Evolutionary conservation across 345 rosid genomes (phyloP), one percentile per base, ranked within the genome.

Genomic region (Linum trigynum): DNA sequence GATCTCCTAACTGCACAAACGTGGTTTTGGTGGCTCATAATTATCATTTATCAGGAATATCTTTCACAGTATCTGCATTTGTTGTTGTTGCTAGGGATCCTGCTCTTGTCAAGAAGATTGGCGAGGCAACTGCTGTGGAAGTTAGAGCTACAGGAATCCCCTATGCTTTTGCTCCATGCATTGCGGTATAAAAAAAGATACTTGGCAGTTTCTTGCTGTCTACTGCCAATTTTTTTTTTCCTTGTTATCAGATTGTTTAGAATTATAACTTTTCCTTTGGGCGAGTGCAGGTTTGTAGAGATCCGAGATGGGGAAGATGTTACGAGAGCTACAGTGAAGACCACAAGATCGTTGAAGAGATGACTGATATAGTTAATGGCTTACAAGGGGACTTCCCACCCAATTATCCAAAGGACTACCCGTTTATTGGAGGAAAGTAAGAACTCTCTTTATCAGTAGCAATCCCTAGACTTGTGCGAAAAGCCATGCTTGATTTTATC

Each of bases 251-350:
- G n/a, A n/a, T n/a, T n/a, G n/a, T n/a, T n/a, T n/a, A n/a, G n/a
- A n/a, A n/a, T n/a, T n/a, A n/a, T n/a, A n/a, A n/a, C n/a, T n/a
- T n/a, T n/a, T n/a, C n/a, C n/a, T n/a, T n/a, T n/a, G n/a, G n/a
- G n/a, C n/a, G n/a, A n/a, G n/a, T 17, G 39, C 43, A 61, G 63
- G 63, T 61, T 61, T 61, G 64, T 23, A 61, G 64, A 39, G 64
- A 61, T 40, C 64, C 64, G 40, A 61, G 64, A 39, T 61, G 64
- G 64, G 64, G 64, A 8, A 37, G 64, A 8, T 61, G 64, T 23
- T 61, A 61, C 32, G 64, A 61, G 64, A 61, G 64, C 48, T 61
- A 61, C 48, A 61, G 64, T 40, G 64, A 61, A 12, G 64, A 61
- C 17, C 48, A 11, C 43, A 61, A 39, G 45, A 61, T 61, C 16